Percentiles rank a stretch among this genome's conserved stretches.
These are phyloP conservation scores for Anthoceros angustus DNA, from an alignment of 225 moss, liverwort and hornwort species.

Conservation along the genomic window DNA sequence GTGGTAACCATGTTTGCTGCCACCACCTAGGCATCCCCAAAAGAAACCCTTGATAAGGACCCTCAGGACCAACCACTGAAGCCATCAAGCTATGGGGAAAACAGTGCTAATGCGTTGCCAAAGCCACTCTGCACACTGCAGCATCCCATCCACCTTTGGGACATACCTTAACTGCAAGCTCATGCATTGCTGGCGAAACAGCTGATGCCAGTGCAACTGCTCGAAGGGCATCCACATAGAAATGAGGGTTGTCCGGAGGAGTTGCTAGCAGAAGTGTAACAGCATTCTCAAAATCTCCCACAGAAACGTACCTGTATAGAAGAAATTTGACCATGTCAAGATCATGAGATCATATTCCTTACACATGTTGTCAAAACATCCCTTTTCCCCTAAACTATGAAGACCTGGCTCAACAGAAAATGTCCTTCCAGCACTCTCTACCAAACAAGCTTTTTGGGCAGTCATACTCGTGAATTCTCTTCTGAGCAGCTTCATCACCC, in stretches of 20 bases:
- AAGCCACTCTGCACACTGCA: not conserved
- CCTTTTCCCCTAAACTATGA: too few relatives aligned
- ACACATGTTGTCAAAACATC: too few relatives aligned
- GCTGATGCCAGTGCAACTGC: slow-evolving; percentile 96
- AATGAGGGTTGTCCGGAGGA: slow-evolving; percentile 64
- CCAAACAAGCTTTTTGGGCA: too few relatives aligned
- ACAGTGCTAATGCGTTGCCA: not conserved
- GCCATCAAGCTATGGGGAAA: not conserved
- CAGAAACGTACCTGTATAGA: slow-evolving; percentile 56
- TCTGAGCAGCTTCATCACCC: slow-evolving; percentile 77
- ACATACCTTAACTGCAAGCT: slow-evolving; percentile 83
- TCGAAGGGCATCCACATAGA: slow-evolving; percentile 94
- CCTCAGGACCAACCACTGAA: not conserved
- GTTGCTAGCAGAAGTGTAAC: slow-evolving; percentile 92
- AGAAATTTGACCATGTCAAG: slow-evolving; percentile 2
- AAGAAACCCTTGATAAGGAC: slow-evolving; percentile 5
- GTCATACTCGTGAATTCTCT: slow-evolving; percentile 87
- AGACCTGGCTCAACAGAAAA: too few relatives aligned
- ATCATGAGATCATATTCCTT: not conserved
- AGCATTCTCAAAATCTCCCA: slow-evolving; percentile 91
- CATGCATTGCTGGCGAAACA: slow-evolving; percentile 89
- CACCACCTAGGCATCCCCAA: slow-evolving; percentile 40
- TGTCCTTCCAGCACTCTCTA: too few relatives aligned
- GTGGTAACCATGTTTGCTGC: slow-evolving; percentile 99
- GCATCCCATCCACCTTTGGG: not conserved